Evolutionary conservation across 2,329 filamentous ascomycete genomes (phyloP), one percentile per base, ranked within the genome.

Genomic region (Fusarium citri): DNA sequence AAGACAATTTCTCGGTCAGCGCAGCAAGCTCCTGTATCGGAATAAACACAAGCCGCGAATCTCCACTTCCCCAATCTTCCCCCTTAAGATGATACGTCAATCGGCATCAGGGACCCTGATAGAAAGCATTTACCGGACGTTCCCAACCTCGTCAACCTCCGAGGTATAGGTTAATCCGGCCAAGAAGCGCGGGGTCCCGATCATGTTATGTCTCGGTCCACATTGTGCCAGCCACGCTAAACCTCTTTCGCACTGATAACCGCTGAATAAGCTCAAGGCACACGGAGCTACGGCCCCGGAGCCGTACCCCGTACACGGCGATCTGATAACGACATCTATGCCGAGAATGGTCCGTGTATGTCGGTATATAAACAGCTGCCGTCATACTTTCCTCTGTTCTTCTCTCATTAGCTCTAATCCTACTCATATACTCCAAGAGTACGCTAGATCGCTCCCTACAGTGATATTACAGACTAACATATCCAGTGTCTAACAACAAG

Each of bases 401-500:
- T 28, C 6, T 9, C 7, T 20, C 14, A 20, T 41, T 53, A 11
- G 12, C 1, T 53, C 23, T 9, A 53, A 41, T 42, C 8, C 5
- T 0, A 28, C 22, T 3, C 2, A 22, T 25, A 28, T 16, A 9
- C 6, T 8, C 16, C 23, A 53, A 28, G 2, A 53, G 49, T 51
- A 40, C n/a, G 48, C 23, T 20, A 11, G 22, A 51, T 20, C 23
- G 6, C 18, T 8, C 8, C n/a, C 18, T 7, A 10, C 16, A n/a
- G 31, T 26, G 4, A 26, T 18, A 8, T 34, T 16, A 15, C 15
- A 12, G 15, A 16, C 40, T 58, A 54, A 58, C 3, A 46, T 25
- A 1, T 2, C 7, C 11, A 68, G 66, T 69, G 66, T 69, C 66
- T 15, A 55, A 57, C 31, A 69, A 66, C 42, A 69, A 66, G 42